Percentiles rank a stretch among this genome's conserved stretches.
These are phyloP conservation scores for Saposhnikovia divaricata DNA, from an alignment of 129 eudicot species.

Conservation along the genomic window DNA sequence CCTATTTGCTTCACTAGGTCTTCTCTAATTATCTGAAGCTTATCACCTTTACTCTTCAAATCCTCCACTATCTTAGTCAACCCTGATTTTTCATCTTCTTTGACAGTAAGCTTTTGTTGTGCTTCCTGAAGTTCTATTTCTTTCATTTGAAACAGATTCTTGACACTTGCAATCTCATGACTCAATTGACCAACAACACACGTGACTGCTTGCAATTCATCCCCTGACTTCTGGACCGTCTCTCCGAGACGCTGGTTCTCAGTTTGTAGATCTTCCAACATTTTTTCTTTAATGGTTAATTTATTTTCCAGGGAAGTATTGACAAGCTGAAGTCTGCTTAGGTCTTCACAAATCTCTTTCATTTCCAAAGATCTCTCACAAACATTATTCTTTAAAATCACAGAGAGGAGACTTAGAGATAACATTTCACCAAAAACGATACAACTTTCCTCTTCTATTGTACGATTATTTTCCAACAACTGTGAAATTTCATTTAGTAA, in stretches of 20 bases:
- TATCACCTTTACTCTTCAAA: constrained; percentile 31
- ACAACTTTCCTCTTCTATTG: constrained; percentile 43
- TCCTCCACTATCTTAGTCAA: constrained; percentile 28
- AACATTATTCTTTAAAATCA: constrained; percentile 33
- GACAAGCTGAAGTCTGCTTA: constrained; percentile 26
- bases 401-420: constrained; percentile 34
- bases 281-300: constrained; percentile 28
- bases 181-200: constrained; percentile 31
- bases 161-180: constrained; percentile 32
- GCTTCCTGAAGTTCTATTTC: constrained; percentile 49
- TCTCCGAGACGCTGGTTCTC: constrained; percentile 44
- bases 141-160: constrained; percentile 31
- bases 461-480: constrained; percentile 20
- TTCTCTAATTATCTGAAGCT: constrained; percentile 24
- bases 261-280: constrained; percentile 34
- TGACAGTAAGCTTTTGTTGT: constrained; percentile 24
- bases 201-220: constrained; percentile 33
- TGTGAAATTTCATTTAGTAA: constrained; percentile 23
- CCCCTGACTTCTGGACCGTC: constrained; percentile 41
- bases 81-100: constrained; percentile 40
- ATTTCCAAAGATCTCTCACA: constrained; percentile 43
- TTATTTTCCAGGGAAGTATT: constrained; percentile 28
- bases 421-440: constrained; percentile 33
- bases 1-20: constrained; percentile 34
- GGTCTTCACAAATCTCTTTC: constrained; percentile 24